Percentiles rank a stretch among this genome's conserved stretches.
Evolutionary conservation across 73 alveolate species (phyloP).

Genomic region (Tetrahymena borealis): DNA sequence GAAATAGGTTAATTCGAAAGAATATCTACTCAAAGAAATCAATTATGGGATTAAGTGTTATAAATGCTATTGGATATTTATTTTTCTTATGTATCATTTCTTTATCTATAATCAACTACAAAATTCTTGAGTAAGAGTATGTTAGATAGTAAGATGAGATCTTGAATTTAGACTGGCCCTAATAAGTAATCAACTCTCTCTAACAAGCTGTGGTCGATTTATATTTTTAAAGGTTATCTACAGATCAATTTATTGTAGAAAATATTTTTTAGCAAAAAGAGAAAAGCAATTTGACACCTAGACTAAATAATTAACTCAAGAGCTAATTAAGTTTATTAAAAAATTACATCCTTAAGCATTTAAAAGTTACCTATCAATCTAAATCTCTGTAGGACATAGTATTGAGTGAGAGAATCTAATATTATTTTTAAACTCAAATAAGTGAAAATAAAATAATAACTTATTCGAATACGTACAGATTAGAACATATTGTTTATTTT

Average conservation of each 20-base stretch:
- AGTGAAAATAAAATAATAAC: neutral
- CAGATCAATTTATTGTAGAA: neutral
- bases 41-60: neutral
- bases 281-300: neutral
- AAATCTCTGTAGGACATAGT: neutral
- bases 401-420: neutral
- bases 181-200: neutral
- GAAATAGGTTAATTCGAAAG: neutral
- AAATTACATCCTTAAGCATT: neutral
- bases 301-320: neutral
- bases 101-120: neutral
- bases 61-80: neutral
- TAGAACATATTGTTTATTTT: neutral
- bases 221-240: neutral
- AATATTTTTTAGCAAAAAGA: neutral
- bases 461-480: neutral
- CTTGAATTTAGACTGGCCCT: neutral
- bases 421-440: neutral
- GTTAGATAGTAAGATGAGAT: neutral
- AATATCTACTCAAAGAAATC: neutral
- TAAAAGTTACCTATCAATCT: neutral
- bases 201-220: neutral
- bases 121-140: neutral
- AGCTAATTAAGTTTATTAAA: neutral
- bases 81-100: neutral